These are phyloP conservation scores for Myriosclerotinia curreyana DNA, from an alignment of 2,329 filamentous ascomycete genomes.

Conservation along the genomic window DNA sequence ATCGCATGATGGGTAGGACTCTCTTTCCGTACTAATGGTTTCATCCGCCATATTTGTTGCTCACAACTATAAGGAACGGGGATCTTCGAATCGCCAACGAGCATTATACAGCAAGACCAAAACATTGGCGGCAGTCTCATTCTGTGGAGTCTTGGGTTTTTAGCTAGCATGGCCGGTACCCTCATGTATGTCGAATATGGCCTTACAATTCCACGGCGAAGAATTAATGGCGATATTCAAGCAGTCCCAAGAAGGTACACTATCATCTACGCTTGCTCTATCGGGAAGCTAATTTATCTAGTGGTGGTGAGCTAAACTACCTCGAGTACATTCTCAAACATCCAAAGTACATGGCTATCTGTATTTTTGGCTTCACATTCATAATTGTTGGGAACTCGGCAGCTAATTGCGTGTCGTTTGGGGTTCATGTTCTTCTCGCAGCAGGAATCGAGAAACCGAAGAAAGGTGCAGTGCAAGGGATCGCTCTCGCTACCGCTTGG, in stretches of 20 bases:
- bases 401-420: slow-evolving; percentile 51
- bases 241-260: slow-evolving; percentile 43
- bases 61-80: slow-evolving; percentile 28
- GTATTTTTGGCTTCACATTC: slow-evolving; percentile 42
- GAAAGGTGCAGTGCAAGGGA: slow-evolving; percentile 44
- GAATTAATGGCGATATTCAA: slow-evolving; percentile 42
- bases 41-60: background rate
- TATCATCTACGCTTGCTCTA: background rate
- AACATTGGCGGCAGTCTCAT: slow-evolving; percentile 52
- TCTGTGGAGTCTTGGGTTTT: slow-evolving; percentile 51
- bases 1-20: slow-evolving; percentile 20
- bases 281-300: background rate
- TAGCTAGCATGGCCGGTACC: slow-evolving; percentile 31
- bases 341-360: slow-evolving; percentile 32
- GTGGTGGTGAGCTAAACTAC: slow-evolving; percentile 50
- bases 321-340: background rate
- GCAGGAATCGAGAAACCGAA: slow-evolving; percentile 35
- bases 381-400: slow-evolving; percentile 49
- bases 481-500: slow-evolving; percentile 48
- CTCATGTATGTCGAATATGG: slow-evolving; percentile 47
- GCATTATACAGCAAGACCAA: slow-evolving; percentile 46
- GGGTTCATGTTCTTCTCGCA: slow-evolving; percentile 46
- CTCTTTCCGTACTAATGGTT: too few species aligned
- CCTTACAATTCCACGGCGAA: slow-evolving; percentile 47
- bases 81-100: slow-evolving; percentile 51